These are phyloP conservation scores for Tylopilus plumbeoviolaceoides DNA, from an alignment of 768 basidiomycete species.

Conservation along the genomic window DNA sequence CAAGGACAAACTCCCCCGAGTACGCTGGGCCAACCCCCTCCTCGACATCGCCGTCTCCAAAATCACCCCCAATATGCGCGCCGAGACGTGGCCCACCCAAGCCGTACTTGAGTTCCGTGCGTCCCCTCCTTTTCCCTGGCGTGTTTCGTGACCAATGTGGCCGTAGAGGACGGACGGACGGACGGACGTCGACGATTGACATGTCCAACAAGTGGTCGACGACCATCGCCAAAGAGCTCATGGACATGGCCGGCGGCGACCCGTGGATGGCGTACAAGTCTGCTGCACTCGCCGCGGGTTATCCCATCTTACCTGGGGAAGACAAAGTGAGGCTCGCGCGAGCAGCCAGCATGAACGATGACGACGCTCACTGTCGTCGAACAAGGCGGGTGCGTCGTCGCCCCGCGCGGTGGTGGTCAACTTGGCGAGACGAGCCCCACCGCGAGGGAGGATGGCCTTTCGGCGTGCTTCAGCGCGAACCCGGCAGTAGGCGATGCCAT, in stretches of 20 bases:
- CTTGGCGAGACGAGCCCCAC: constrained; percentile 71
- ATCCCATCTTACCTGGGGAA: constrained; percentile 47
- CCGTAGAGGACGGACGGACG: no score
- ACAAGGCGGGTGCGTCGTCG: constrained; percentile 58
- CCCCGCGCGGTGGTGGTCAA: constrained; percentile 72
- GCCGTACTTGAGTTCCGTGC: constrained; percentile 58
- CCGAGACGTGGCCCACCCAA: constrained; percentile 61
- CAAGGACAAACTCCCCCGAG: constrained; percentile 72
- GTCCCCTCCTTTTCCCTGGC: no score
- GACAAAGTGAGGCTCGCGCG: constrained; percentile 26
- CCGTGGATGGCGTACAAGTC: constrained; percentile 56
- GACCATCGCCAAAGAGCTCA: constrained; percentile 62
- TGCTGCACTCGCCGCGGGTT: constrained; percentile 42
- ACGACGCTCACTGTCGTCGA: constrained; percentile 40
- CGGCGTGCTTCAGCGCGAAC: constrained; percentile 74
- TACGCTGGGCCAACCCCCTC: constrained; percentile 71
- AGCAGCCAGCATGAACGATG: constrained; percentile 2
- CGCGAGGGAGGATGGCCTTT: constrained; percentile 70
- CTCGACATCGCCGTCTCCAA: constrained; percentile 58
- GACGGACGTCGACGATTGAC: constrained; percentile 42
- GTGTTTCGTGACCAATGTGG: no score
- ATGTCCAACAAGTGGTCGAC: constrained; percentile 70
- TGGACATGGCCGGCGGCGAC: constrained; percentile 60
- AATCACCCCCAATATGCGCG: constrained; percentile 42
- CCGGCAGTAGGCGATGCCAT: constrained; percentile 53